Evolutionary conservation across 2,329 filamentous ascomycete species (phyloP), one percentile per base, ranked within the genome.

Genomic region (Aspergillus latus): DNA sequence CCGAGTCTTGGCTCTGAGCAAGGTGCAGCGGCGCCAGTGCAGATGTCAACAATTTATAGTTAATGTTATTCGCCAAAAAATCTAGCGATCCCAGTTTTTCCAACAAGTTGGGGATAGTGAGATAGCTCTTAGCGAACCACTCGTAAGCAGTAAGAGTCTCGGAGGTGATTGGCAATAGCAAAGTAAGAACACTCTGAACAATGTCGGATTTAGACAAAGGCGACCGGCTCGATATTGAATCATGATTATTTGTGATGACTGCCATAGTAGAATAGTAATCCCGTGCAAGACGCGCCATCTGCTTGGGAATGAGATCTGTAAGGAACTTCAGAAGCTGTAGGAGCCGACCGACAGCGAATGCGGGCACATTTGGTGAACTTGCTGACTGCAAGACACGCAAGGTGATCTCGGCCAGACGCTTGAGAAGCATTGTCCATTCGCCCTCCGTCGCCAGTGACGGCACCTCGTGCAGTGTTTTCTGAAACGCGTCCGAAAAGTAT

Each of bases 41-140:
- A 39, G 69, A 70, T 5, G 74, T 72, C 28, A 80, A 64, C 45
- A 81, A 65, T 57, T 80, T 80, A 61, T 82, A 81, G 61, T 83
- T 80, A 57, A 84, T 74, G 15, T 72, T 71, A 15, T 74, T 73
- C 32, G 80, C 77, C 36, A 84, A 64, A 4, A 57, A 61, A 60
- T 74, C 70, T 52, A 81, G 67, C 3, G 68, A 65, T 11, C 74
- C 68, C 61, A 76, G 52, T 62, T 68, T 60, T 55, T 68, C 54
- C 60, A 71, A 61, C 8, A 81, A 68, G 42, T 74, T 67, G 2
- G 76, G 72, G n/a, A 75, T 71, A 0, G 73, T 76, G 52, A 84
- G 69, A 60, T 82, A 81, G 30, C 68, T 72, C 36, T 64, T 68
- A 5, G 72, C 74, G 64, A 80, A 77, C 57, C 73, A 76, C 61